Base-by-base conservation (phyloP, 495 filamentous ascomycete genomes). In the Trichoderma orchidacearum region DNA sequence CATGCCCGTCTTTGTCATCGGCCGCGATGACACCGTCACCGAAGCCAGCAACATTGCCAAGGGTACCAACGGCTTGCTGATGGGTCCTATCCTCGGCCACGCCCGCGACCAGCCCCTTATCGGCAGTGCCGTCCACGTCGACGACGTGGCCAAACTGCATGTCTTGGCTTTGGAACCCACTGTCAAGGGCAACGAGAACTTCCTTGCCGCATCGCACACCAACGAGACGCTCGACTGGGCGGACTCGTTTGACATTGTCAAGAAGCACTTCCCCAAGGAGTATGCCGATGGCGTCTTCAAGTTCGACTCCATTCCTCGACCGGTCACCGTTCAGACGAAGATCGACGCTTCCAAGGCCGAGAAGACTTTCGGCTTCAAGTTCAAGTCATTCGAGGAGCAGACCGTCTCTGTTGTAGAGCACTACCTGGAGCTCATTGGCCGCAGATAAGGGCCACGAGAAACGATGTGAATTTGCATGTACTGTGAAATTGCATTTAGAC, bases 301-400 rank as follows among this genome's bases (percentile, higher is more conserved):
- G 7, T 48, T 48, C 41, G 41, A 48, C 21, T 48, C 41, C 5
- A 13, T 48, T 48, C 41, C 41, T 13, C 41, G 41, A 13, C 41
- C 41, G 7, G 11, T 48, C 21, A 17, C 41, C 2, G 21, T 12
- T 3, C 41, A 18, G 21, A 23, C 15, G 7, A 9, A 48, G 23
- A 58, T 75, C 30, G 72, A 75, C 61, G 62, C 67, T 12, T 62
- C 59, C 12, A 57, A 68, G 9, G 71, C 70, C 9, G 70, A 75
- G 58, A 62, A 64, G 52, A 55, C 63, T 13, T 72, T 81, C 56
- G 75, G 73, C 0, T 68, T 74, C 58, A 61, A 65, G 51, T 67
- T 76, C 56, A 60, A 56, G 32, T 60, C 60, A 9, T 77, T 75
- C 60, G 69, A 77, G 56, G 70, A 72, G 51, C 73, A 72, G 28